Evolutionary conservation across 2,329 filamentous ascomycete genomes (phyloP).

Genomic region (Colletotrichum sublineola): DNA sequence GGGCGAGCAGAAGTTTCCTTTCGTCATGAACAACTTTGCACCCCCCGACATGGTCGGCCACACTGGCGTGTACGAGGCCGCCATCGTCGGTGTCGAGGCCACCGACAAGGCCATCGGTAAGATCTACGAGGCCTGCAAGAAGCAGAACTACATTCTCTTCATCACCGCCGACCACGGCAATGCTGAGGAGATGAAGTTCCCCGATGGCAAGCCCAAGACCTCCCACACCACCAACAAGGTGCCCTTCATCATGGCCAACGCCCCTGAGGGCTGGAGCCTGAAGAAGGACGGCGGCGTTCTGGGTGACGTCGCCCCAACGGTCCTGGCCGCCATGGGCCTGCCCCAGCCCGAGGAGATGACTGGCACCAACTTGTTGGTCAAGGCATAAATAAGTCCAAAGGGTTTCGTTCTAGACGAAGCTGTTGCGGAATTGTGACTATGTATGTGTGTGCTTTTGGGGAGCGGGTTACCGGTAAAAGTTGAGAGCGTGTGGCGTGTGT

Average conservation of each 20-base stretch:
- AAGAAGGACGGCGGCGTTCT: slow-evolving; percentile 85
- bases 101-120: slow-evolving; percentile 95
- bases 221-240: slow-evolving; percentile 98
- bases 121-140: slow-evolving; percentile 94
- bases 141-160: slow-evolving; percentile 92
- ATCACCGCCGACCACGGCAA: slow-evolving; percentile 98
- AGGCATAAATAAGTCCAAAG: slow-evolving; percentile 54
- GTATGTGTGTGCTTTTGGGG: slow-evolving; percentile 32
- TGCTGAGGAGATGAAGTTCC: slow-evolving; percentile 98
- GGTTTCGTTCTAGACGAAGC: background rate
- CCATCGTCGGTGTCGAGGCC: slow-evolving; percentile 84
- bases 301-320: slow-evolving; percentile 95
- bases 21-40: slow-evolving; percentile 99
- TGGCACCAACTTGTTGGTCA: slow-evolving; percentile 84
- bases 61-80: slow-evolving; percentile 96
- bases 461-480: slow-evolving; percentile 38
- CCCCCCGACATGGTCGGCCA: slow-evolving; percentile 99
- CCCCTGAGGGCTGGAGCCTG: slow-evolving; percentile 88
- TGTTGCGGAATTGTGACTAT: slow-evolving; percentile 28
- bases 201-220: slow-evolving; percentile 96
- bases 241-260: slow-evolving; percentile 98
- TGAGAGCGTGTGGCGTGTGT: slow-evolving; percentile 35
- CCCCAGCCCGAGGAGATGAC: slow-evolving; percentile 94
- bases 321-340: slow-evolving; percentile 91
- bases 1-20: slow-evolving; percentile 87